These are phyloP conservation scores for Wakefieldia striispora DNA, from an alignment of 768 basidiomycete genomes.

Conservation along the genomic window DNA sequence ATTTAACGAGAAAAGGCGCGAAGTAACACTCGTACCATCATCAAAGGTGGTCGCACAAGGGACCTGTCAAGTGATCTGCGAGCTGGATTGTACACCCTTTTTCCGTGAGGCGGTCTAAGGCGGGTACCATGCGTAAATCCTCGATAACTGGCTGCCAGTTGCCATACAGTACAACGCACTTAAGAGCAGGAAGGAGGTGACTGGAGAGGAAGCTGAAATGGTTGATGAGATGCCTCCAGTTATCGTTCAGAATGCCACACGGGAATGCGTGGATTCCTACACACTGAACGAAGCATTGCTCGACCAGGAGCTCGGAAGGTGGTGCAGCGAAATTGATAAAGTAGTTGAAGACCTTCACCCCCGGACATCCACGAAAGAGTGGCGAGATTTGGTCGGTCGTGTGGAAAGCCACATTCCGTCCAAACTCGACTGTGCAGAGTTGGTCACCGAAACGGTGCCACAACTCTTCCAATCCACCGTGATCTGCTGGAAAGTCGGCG, in stretches of 20 bases:
- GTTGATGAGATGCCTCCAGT: conserved; percentile 28
- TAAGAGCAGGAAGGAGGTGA: conserved; percentile 45
- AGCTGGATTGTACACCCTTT: conserved; percentile 32
- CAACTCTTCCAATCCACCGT: conserved; percentile 40
- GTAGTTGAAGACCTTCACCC: conserved; percentile 53
- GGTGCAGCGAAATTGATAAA: conserved; percentile 47
- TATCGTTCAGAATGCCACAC: conserved; percentile 41
- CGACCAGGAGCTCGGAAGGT: conserved; percentile 18
- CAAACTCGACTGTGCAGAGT: conserved; percentile 56
- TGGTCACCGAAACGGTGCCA: conserved; percentile 52
- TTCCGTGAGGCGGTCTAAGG: conserved; percentile 31
- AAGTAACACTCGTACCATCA: conserved; percentile 3
- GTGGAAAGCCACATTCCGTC: conserved; percentile 53
- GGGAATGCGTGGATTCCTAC: conserved; percentile 53
- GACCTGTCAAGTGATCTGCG: conserved; percentile 9
- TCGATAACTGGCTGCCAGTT: conserved; percentile 45
- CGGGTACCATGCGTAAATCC: conserved; percentile 38
- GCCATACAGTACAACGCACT: conserved; percentile 47
- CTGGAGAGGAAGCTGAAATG: conserved; percentile 49
- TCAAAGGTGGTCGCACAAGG: conserved; percentile 19
- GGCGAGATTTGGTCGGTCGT: conserved; percentile 44
- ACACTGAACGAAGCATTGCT: conserved; percentile 37
- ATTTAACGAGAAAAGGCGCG: neutral
- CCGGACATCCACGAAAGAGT: conserved; percentile 46
- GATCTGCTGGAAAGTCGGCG: conserved; percentile 44